Evolutionary conservation across 1,284 basidiomycete species (phyloP), one percentile per base, ranked within the genome.

Genomic region (Irpex lacteus): DNA sequence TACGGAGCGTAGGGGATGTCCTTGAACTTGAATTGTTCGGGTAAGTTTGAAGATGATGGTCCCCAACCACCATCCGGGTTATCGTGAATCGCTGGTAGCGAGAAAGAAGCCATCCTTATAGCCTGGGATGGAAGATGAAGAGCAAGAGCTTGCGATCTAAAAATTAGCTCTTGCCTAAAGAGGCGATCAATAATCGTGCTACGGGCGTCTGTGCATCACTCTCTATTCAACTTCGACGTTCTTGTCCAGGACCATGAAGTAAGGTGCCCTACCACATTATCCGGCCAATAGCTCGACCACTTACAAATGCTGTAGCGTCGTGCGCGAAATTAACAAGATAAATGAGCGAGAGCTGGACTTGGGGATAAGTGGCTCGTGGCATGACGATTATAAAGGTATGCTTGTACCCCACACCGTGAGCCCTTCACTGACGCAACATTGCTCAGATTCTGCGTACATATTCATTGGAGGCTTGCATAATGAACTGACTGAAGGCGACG

Each of bases 1-100:
- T 95, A 98, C 4, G 96, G 96, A 1, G 96, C 95, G 75, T 98
- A 98, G 47, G 96, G 96, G 68, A 98, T 96, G 73, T 94, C 92
- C 74, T 88, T 90, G 82, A 94, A 94, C 76, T 91, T 91, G 82
- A 92, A 93, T 66, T 90, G 86, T 49, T 88, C 81, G 6, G 91
- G 91, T 19, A 91, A 79, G 74, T 89, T 89, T 1, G 89, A 88
- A 2, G 86, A 80, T 2, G 91, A 92, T 4, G 91, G 91, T 1
- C 91, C 91, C 91, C 91, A 94, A 53, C 90, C 88, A 36, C 90
- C 91, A 69, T 92, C 92, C 53, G 90, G 87, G 74, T 90, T 92
- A 74, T 93, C 91, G 76, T 91, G 83, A 68, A 94, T 92, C 3
- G 83, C 82, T 56, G 91, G 91, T 49, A 94, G 80, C 49, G 88